phyloP scores from a whole-genome alignment of 1,284 basidiomycete genomes.

The Boletus holoroseus region DNA sequence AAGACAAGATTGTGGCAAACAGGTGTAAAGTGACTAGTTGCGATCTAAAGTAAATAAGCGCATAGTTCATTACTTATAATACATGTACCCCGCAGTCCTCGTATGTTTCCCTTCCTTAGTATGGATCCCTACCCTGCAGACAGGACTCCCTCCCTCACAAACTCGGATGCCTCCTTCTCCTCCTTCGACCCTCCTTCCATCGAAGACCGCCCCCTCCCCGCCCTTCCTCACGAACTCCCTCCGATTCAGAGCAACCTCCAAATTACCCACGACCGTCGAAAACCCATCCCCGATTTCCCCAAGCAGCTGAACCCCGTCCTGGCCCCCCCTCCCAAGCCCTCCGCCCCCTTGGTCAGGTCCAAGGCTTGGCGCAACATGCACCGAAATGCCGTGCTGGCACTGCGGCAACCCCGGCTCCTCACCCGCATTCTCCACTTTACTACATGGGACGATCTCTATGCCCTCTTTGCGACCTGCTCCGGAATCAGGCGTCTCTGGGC shows the following conservation, averaged over 20 bases:
- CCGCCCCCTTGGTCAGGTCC: slow-evolving; percentile 14
- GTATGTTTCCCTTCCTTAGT: slow-evolving; percentile 15
- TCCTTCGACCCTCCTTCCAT: slow-evolving; percentile 13
- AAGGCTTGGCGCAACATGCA: slow-evolving; percentile 31
- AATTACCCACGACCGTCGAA: background rate
- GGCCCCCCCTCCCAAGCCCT: slow-evolving; percentile 7
- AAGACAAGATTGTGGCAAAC: slow-evolving; percentile 19
- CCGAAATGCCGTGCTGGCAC: slow-evolving; percentile 22
- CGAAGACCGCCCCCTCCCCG: slow-evolving; percentile 24
- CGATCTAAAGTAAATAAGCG: too few species aligned
- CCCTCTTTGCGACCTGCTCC: slow-evolving; percentile 48
- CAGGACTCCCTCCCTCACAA: slow-evolving; percentile 32
- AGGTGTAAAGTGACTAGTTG: slow-evolving; percentile 10
- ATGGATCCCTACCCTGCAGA: slow-evolving; percentile 26
- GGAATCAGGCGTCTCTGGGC: slow-evolving; percentile 44
- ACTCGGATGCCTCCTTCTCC: slow-evolving; percentile 27
- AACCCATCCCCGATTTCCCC: background rate
- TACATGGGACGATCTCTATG: slow-evolving; percentile 51
- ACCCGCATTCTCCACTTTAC: slow-evolving; percentile 40
- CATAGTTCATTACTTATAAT: background rate
- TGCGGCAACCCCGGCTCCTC: slow-evolving; percentile 43
- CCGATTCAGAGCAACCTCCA: background rate
- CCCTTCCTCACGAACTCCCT: slow-evolving; percentile 13
- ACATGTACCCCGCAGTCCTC: background rate
- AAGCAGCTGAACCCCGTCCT: background rate